Evolutionary conservation across 2,329 filamentous ascomycete genomes (phyloP).

Genomic region (Elsinoe necatrix): DNA sequence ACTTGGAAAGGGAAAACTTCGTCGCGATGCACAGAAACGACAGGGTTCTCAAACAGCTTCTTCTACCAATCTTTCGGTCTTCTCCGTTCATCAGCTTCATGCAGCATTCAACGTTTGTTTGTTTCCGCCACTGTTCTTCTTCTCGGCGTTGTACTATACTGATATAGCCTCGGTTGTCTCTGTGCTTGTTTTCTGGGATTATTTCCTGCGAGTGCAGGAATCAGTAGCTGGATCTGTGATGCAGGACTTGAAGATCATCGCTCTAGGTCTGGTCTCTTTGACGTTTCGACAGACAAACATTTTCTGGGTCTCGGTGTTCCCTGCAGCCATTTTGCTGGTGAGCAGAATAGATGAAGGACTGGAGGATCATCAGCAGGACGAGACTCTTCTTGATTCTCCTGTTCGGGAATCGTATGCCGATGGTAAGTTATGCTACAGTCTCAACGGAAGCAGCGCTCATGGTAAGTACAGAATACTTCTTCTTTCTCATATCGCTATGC

Average conservation of each 20-base stretch:
- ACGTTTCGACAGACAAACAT: slow-evolving; percentile 90
- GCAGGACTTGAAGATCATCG: slow-evolving; percentile 29
- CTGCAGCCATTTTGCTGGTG: slow-evolving; percentile 45
- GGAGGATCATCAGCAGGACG: slow-evolving; percentile 34
- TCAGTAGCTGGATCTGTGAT: slow-evolving; percentile 5
- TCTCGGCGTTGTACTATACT: slow-evolving; percentile 90
- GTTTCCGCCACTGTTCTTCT: slow-evolving; percentile 92
- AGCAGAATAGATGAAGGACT: slow-evolving; percentile 46
- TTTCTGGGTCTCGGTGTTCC: slow-evolving; percentile 81
- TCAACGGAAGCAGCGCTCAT: slow-evolving; percentile 10
- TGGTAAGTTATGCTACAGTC: slow-evolving; percentile 31
- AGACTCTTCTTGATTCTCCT: slow-evolving; percentile 44
- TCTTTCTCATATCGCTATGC: slow-evolving; percentile 14
- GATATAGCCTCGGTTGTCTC: slow-evolving; percentile 74
- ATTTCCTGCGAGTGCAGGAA: slow-evolving; percentile 29
- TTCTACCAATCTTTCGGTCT: not conserved
- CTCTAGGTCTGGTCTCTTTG: slow-evolving; percentile 58
- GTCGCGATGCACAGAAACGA: slow-evolving; percentile 10
- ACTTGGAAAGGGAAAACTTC: slow-evolving; percentile 8
- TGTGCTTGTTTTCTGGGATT: slow-evolving; percentile 61
- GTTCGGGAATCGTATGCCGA: slow-evolving; percentile 41
- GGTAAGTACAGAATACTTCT: slow-evolving; percentile 22
- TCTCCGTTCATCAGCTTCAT: slow-evolving; percentile 36
- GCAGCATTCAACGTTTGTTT: slow-evolving; percentile 70
- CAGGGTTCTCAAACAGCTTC: not conserved